A percentile compares a stretch with the other conserved stretches of the same genome.
These are phyloP conservation scores for Parascedosporium putredinis DNA, from an alignment of 2,329 filamentous ascomycete species.

Conservation along the genomic window DNA sequence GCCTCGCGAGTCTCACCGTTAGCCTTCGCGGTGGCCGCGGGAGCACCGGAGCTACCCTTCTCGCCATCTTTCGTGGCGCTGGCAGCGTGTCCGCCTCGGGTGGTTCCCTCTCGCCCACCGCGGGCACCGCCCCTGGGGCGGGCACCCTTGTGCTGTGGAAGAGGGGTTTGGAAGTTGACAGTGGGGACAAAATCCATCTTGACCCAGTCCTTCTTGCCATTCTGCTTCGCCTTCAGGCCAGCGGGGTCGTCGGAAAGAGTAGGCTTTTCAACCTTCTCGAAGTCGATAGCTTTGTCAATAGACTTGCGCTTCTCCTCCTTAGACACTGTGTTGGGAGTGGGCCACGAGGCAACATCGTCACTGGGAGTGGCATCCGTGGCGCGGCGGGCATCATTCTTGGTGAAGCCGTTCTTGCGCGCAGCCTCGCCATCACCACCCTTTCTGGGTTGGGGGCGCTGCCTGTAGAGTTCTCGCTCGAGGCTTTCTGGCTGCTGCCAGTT, in stretches of 20 bases:
- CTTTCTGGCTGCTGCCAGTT: slow-evolving; percentile 12
- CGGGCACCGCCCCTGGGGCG: slow-evolving; percentile 41
- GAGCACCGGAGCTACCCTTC: slow-evolving; percentile 18
- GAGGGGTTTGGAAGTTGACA: slow-evolving; percentile 76
- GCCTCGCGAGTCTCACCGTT: slow-evolving; percentile 22
- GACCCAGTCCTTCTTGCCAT: slow-evolving; percentile 73
- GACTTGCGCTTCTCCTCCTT: slow-evolving; percentile 65
- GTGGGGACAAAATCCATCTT: slow-evolving; percentile 72
- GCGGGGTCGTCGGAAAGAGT: slow-evolving; percentile 44
- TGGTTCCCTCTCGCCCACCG: slow-evolving; percentile 26
- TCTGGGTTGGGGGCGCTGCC: slow-evolving; percentile 30
- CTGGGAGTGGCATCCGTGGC: background rate
- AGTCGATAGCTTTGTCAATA: slow-evolving; percentile 46
- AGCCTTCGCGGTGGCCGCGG: slow-evolving; percentile 2
- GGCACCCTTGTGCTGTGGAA: slow-evolving; percentile 44
- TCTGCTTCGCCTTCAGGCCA: slow-evolving; percentile 37
- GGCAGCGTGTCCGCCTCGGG: slow-evolving; percentile 17
- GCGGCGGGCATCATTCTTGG: slow-evolving; percentile 31
- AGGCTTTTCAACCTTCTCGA: slow-evolving; percentile 53
- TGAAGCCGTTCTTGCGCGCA: slow-evolving; percentile 12
- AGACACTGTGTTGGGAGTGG: slow-evolving; percentile 68
- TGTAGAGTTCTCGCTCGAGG: slow-evolving; percentile 16
- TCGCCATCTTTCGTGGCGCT: slow-evolving; percentile 22
- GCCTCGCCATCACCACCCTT: slow-evolving; percentile 31
- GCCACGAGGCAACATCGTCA: slow-evolving; percentile 69